A percentile compares a stretch with the other conserved stretches of the same genome.
phyloP scores from a whole-genome alignment of 805 yeast species.

The Kodamaea neixiangensis region DNA sequence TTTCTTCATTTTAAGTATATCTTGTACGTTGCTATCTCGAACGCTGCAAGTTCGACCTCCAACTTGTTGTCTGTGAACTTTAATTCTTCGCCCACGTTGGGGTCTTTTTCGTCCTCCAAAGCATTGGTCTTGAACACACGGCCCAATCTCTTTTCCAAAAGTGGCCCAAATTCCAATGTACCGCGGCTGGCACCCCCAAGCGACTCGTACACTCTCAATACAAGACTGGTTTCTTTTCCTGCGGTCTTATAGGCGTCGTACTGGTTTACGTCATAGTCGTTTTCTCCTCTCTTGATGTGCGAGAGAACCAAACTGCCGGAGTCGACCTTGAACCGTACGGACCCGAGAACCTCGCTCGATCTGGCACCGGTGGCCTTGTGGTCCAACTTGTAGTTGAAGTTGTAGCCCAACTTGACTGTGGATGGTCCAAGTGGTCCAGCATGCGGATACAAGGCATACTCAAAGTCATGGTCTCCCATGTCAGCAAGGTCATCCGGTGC shows the following conservation, averaged over 20 bases:
- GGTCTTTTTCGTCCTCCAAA: slow-evolving; percentile 53
- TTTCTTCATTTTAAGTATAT: slow-evolving; percentile 36
- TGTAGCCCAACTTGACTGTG: slow-evolving; percentile 73
- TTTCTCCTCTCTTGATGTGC: slow-evolving; percentile 84
- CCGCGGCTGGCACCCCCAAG: slow-evolving; percentile 78
- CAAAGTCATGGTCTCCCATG: slow-evolving; percentile 83
- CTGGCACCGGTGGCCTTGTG: slow-evolving; percentile 17
- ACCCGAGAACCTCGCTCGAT: slow-evolving; percentile 17
- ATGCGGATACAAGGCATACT: slow-evolving; percentile 86
- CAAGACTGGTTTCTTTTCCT: slow-evolving; percentile 50
- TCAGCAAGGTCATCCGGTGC: slow-evolving; percentile 95
- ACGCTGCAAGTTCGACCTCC: slow-evolving; percentile 59
- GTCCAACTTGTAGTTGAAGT: slow-evolving; percentile 64
- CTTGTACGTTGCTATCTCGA: slow-evolving; percentile 72
- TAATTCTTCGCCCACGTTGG: slow-evolving; percentile 25
- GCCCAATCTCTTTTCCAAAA: slow-evolving; percentile 37
- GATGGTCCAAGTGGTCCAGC: slow-evolving; percentile 60
- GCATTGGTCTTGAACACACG: slow-evolving; percentile 58
- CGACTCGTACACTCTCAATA: slow-evolving; percentile 81
- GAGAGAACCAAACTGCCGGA: slow-evolving; percentile 69
- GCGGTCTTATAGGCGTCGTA: slow-evolving; percentile 46
- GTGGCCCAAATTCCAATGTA: slow-evolving; percentile 40
- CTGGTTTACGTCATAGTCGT: slow-evolving; percentile 59
- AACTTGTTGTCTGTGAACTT: slow-evolving; percentile 39
- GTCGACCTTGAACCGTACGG: slow-evolving; percentile 19